A percentile compares a stretch with the other conserved stretches of the same genome.
Evolutionary conservation across 768 basidiomycete species (phyloP).

Genomic region (Psilocybe cubensis): DNA sequence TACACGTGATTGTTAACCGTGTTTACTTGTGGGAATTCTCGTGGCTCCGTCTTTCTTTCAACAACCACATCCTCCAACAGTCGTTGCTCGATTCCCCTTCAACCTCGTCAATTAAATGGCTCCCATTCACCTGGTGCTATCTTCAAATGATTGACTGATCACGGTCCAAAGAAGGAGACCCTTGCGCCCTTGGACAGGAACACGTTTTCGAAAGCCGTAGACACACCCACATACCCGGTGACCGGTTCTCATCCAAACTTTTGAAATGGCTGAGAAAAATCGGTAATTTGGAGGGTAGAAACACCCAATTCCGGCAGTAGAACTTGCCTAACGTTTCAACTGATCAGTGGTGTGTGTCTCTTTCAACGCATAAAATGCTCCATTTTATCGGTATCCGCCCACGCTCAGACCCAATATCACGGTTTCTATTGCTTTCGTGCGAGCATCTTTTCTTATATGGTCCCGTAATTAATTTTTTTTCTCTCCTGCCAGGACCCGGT

Average conservation of each 20-base stretch:
- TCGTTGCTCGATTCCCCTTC: too few relatives aligned
- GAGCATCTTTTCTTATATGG: background rate
- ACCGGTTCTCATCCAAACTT: constrained; percentile 7
- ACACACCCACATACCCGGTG: constrained; percentile 14
- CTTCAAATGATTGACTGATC: background rate
- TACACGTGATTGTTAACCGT: too few relatives aligned
- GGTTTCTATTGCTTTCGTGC: background rate
- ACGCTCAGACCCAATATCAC: constrained; percentile 4
- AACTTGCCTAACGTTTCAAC: background rate
- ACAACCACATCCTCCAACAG: too few relatives aligned
- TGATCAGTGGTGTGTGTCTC: background rate
- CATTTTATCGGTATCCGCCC: background rate
- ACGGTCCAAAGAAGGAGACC: background rate
- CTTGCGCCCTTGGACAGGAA: background rate
- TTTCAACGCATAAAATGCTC: background rate
- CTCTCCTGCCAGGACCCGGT: background rate
- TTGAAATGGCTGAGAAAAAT: background rate
- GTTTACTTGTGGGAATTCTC: too few relatives aligned
- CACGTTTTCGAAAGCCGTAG: background rate
- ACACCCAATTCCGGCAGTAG: background rate
- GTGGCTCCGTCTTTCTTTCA: background rate
- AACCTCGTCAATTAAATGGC: too few relatives aligned
- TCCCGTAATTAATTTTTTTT: background rate
- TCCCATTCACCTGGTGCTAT: background rate
- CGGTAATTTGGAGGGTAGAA: background rate